Percentiles rank a stretch among this genome's conserved stretches.
phyloP scores from a whole-genome alignment of 257 asterid genomes.

The Nicotiana noctiflora region DNA sequence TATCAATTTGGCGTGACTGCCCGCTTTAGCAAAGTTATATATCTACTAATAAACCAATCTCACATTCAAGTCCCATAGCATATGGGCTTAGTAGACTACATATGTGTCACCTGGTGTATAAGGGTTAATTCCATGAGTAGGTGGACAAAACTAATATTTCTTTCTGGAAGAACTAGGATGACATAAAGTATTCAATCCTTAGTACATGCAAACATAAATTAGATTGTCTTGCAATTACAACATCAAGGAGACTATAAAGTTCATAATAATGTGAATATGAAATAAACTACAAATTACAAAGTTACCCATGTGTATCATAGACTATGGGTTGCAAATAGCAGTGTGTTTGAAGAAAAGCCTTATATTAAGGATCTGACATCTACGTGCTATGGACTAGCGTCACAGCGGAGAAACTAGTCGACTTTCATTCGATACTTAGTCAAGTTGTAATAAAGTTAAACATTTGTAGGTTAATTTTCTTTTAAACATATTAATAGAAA shows the following conservation, averaged over 20 bases:
- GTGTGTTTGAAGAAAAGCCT: background rate
- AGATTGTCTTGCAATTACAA: background rate
- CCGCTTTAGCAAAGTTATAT: no score
- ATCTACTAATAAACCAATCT: no score
- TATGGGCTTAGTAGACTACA: no score
- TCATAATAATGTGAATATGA: background rate
- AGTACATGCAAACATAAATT: background rate
- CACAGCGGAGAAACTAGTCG: background rate
- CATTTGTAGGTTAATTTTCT: background rate
- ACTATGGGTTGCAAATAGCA: background rate
- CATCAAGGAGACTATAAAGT: background rate
- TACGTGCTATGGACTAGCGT: background rate
- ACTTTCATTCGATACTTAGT: background rate
- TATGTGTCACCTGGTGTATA: no score
- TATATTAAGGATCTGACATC: background rate
- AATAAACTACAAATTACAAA: slow-evolving; percentile 2
- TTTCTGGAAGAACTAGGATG: no score
- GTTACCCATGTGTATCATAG: background rate
- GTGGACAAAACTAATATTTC: no score
- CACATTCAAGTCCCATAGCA: no score
- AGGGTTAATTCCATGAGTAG: no score
- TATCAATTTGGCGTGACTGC: no score
- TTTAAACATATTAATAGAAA: background rate
- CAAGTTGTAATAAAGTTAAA: background rate
- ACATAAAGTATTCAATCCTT: no score